Base-by-base conservation (phyloP, 306 rosid species). In the Prosopis cineraria region DNA sequence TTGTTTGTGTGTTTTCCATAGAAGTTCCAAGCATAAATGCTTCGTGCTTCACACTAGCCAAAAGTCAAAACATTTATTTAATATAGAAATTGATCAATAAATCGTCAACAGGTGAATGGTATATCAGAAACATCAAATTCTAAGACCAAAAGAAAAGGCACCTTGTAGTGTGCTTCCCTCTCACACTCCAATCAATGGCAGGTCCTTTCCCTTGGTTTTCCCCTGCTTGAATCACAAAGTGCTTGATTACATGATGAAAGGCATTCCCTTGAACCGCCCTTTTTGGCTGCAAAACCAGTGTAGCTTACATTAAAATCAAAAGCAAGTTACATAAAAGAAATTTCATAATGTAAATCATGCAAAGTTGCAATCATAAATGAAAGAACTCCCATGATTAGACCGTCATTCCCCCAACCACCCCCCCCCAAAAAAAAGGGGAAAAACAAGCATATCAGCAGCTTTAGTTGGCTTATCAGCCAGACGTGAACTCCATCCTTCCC, bases 21-120 rank as follows among this genome's bases (percentile, higher is more conserved):
- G 98, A 86, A 75, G 98, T 95, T 75, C 98, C 98, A 70, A 95
- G 91, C 93, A 90, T 84, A 77, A 95, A 95, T 0, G 97, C 98
- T 70, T 92, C 96, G n/a, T 95, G 97, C 84, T 92, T 95, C 86
- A 91, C 76, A 79, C 97, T 95, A 83, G 60, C 67, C 72, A 72
- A 71, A 68, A 16, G 56, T 71, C 59, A 74, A 1, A 59, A 75
- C 29, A 34, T 30, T 33, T 44, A 74, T 65, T 58, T 53, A 70
- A 79, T 47, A 79, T 47, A 84, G 65, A 82, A 79, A 65, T 10
- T 39, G 10, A 9, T 39, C 43, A 62, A 44, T 62, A 73, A 78
- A 76, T 70, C 25, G 50, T 33, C 76, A 53, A 34, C 19, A 31
- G 25, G 27, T 33, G 48, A 62, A 53, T 20, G 47, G 6, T 25